Percentiles rank a stretch among this genome's conserved stretches.
phyloP scores from a whole-genome alignment of 1,284 basidiomycete genomes.

The Rhodotorula sp. region DNA sequence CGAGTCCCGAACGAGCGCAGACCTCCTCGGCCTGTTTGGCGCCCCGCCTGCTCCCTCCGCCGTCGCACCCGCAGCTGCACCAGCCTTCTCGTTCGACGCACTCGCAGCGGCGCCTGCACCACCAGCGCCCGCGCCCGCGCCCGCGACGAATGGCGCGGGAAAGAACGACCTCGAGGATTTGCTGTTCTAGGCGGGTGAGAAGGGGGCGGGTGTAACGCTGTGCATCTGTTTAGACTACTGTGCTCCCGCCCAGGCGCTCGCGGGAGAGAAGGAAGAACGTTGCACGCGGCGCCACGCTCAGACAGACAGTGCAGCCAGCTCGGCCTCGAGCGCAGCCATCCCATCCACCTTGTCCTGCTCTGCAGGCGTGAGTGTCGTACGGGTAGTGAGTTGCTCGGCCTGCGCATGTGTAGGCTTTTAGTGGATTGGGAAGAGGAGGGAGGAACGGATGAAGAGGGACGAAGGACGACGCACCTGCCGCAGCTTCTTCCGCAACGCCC shows the following conservation, averaged over 20 bases:
- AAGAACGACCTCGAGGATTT: slow-evolving; percentile 34
- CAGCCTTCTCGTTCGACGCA: slow-evolving; percentile 15
- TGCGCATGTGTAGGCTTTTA: not conserved
- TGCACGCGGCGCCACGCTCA: not conserved
- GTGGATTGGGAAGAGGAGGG: not conserved
- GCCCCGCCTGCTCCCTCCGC: not conserved
- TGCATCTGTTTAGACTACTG: not conserved
- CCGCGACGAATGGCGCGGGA: slow-evolving; percentile 1
- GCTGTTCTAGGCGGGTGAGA: slow-evolving; percentile 13
- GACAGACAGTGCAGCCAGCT: slow-evolving; percentile 15
- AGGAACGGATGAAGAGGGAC: not conserved
- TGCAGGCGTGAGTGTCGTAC: not conserved
- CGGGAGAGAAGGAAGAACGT: not conserved
- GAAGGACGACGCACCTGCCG: slow-evolving; percentile 19
- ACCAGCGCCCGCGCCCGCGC: not conserved
- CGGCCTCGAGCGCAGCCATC: slow-evolving; percentile 12
- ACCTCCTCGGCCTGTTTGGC: slow-evolving; percentile 46
- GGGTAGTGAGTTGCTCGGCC: slow-evolving; percentile 11
- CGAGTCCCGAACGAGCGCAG: slow-evolving; percentile 50
- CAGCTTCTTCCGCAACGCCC: slow-evolving; percentile 30
- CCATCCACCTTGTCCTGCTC: slow-evolving; percentile 24
- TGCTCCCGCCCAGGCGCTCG: too few species aligned
- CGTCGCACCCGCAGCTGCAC: not conserved
- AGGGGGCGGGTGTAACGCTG: not conserved
- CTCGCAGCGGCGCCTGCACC: not conserved